These are phyloP conservation scores for Yamadazyma spencermartinsiae DNA, from an alignment of 1,139 yeast species.

Conservation along the genomic window DNA sequence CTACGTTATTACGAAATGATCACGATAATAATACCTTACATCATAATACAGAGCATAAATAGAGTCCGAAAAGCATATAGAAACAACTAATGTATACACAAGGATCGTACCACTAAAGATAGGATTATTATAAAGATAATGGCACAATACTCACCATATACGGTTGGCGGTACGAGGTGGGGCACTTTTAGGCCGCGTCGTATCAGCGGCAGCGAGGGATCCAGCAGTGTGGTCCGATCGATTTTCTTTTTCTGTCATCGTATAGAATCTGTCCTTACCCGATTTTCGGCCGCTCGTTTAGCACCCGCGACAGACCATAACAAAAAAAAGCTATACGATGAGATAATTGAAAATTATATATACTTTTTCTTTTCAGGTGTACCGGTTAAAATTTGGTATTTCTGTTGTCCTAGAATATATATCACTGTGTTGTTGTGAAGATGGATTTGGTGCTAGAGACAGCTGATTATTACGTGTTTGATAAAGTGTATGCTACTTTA, in stretches of 20 bases:
- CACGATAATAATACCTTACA: no score
- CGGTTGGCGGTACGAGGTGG: no score
- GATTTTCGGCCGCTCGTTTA: constrained; percentile 2
- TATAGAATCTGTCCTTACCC: background rate
- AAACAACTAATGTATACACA: no score
- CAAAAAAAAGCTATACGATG: constrained; percentile 8
- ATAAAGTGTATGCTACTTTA: constrained; percentile 61
- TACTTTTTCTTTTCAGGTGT: constrained; percentile 1
- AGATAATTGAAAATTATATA: constrained; percentile 4
- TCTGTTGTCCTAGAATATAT: no score
- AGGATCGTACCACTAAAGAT: no score
- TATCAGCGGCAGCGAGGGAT: background rate
- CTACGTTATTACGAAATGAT: no score
- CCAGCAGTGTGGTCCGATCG: background rate
- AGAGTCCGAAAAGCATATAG: background rate
- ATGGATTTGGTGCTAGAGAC: constrained; percentile 93
- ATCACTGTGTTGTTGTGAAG: constrained; percentile 2
- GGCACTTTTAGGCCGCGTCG: background rate
- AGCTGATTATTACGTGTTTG: constrained; percentile 70
- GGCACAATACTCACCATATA: no score
- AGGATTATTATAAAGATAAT: no score
- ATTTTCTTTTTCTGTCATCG: constrained; percentile 1
- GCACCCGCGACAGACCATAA: no score
- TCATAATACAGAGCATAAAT: background rate
- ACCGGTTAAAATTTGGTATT: background rate